These are phyloP conservation scores for Xylaria polymorpha DNA, from an alignment of 2,329 filamentous ascomycete genomes.

Conservation along the genomic window DNA sequence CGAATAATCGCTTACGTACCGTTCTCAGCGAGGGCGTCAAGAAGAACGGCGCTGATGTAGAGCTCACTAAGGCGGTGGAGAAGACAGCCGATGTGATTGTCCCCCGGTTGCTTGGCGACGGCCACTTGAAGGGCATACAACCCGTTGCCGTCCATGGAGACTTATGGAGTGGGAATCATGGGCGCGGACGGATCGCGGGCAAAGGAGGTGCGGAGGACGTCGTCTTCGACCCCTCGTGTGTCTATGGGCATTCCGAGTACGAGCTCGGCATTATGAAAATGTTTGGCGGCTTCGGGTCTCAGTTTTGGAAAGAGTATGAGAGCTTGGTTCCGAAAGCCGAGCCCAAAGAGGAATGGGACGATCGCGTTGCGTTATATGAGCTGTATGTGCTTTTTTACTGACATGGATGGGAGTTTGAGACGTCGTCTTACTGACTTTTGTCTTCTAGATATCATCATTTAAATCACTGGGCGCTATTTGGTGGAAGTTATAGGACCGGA, in stretches of 20 bases:
- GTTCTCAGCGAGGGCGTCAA: conserved; percentile 69
- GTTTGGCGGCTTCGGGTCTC: conserved; percentile 86
- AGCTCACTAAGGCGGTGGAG: conserved; percentile 73
- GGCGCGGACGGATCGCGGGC: conserved; percentile 69
- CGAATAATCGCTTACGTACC: conserved; percentile 75
- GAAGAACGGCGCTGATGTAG: conserved; percentile 72
- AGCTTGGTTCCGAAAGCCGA: conserved; percentile 80
- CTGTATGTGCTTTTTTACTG: conserved; percentile 65
- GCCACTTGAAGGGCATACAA: conserved; percentile 70
- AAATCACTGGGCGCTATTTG: conserved; percentile 89
- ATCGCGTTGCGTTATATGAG: conserved; percentile 84
- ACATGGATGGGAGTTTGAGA: neutral
- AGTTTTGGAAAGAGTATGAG: conserved; percentile 83
- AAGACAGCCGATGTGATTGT: conserved; percentile 73
- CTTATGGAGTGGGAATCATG: conserved; percentile 91
- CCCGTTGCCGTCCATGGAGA: conserved; percentile 91
- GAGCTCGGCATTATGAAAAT: conserved; percentile 95
- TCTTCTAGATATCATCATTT: conserved; percentile 81
- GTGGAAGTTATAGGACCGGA: conserved; percentile 78
- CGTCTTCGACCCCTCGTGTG: conserved; percentile 82
- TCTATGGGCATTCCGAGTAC: conserved; percentile 89
- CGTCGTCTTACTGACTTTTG: conserved; percentile 18
- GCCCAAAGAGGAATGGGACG: conserved; percentile 84
- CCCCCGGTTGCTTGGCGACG: conserved; percentile 78
- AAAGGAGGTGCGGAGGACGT: conserved; percentile 72